Conservation (phyloP, 2,329 filamentous ascomycete genomes). For the Hymenotorrendiella dingleyae region DNA sequence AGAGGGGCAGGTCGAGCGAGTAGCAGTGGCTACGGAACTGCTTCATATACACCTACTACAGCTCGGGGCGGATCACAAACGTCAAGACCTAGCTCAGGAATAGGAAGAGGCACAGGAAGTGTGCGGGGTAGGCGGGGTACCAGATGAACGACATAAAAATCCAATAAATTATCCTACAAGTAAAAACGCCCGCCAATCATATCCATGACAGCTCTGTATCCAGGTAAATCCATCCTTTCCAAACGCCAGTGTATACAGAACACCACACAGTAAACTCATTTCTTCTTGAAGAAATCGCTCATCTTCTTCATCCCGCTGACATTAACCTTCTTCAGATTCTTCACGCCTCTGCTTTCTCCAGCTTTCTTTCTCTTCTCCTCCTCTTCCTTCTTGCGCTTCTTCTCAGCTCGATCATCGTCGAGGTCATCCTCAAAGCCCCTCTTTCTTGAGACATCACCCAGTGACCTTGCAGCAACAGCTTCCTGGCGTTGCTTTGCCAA, state of each 20-base stretch:
- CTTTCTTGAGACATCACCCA: constrained; percentile 67
- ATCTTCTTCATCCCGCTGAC: constrained; percentile 94
- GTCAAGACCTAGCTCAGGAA: constrained; percentile 36
- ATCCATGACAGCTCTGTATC: constrained; percentile 1
- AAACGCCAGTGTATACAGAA: constrained; percentile 3
- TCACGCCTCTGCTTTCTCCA: constrained; percentile 67
- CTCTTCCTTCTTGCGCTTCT: constrained; percentile 80
- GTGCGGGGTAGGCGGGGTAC: constrained; percentile 47
- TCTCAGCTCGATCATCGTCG: constrained; percentile 59
- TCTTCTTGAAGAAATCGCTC: constrained; percentile 86
- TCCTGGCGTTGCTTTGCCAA: constrained; percentile 65
- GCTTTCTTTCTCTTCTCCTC: constrained; percentile 82
- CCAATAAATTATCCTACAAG: constrained; percentile 7
- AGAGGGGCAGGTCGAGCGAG: constrained; percentile 21
- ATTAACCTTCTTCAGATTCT: constrained; percentile 83
- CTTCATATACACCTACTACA: constrained; percentile 18
- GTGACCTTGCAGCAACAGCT: constrained; percentile 60
- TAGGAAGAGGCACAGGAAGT: constrained; percentile 41
- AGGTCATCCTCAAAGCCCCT: constrained; percentile 58
- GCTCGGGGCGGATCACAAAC: constrained; percentile 24
- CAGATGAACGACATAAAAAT: constrained; percentile 29
- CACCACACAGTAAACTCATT: constrained; percentile 16
- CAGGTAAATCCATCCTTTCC: constrained; percentile 1
- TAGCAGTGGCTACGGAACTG: constrained; percentile 12
- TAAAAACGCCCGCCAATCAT: constrained; percentile 8